Evolutionary conservation across 2,329 filamentous ascomycete genomes (phyloP).

Genomic region (Colletotrichum sp.): DNA sequence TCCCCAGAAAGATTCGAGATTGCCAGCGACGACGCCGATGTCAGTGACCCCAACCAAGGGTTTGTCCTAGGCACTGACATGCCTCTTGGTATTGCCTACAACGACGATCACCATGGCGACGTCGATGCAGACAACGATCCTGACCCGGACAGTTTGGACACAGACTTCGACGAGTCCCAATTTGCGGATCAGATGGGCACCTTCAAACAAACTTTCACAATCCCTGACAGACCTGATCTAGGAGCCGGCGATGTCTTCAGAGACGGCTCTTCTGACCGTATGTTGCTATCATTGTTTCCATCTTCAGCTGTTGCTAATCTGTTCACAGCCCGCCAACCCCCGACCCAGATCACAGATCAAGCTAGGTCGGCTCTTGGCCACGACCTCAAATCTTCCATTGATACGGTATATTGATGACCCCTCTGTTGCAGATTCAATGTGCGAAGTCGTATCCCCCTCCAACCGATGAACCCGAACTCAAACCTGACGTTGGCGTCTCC

Average conservation of each 20-base stretch:
- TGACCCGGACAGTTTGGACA: neutral
- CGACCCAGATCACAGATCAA: neutral
- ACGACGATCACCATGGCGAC: neutral
- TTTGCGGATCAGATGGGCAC: neutral
- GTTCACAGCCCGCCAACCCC: neutral
- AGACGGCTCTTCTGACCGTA: neutral
- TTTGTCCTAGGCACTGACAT: neutral
- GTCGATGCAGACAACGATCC: neutral
- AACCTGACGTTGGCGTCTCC: slow-evolving; percentile 35
- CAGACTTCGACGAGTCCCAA: neutral
- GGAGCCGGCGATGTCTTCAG: slow-evolving; percentile 4
- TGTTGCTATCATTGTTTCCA: neutral
- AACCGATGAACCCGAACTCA: slow-evolving; percentile 40
- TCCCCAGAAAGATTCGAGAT: neutral
- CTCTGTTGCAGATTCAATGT: slow-evolving; percentile 34
- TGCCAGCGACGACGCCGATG: neutral
- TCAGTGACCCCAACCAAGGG: neutral
- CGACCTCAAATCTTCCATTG: neutral
- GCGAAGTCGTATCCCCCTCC: slow-evolving; percentile 37
- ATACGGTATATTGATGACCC: slow-evolving; percentile 20
- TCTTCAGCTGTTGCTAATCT: neutral
- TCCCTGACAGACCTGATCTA: neutral
- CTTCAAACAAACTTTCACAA: neutral
- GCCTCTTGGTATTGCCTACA: neutral
- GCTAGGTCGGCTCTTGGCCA: neutral